These are phyloP conservation scores for Claviceps sp. DNA, from an alignment of 2,329 filamentous ascomycete genomes.

Conservation along the genomic window DNA sequence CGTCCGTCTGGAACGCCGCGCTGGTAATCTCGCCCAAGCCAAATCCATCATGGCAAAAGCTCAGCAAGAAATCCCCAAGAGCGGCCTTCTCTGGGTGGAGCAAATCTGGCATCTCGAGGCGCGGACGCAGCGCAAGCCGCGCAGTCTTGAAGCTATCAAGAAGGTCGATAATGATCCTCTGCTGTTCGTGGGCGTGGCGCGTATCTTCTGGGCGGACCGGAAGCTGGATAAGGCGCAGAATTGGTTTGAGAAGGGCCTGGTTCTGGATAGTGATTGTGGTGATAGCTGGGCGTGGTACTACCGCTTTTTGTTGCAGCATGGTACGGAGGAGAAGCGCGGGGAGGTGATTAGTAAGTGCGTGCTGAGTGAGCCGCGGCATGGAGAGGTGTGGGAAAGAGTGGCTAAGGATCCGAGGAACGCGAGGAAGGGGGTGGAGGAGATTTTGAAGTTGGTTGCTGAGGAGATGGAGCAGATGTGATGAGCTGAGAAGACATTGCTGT, in stretches of 20 bases:
- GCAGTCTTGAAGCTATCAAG: constrained; percentile 88
- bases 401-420: constrained; percentile 79
- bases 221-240: constrained; percentile 85
- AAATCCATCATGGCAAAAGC: constrained; percentile 89
- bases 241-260: constrained; percentile 94
- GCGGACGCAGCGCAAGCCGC: constrained; percentile 82
- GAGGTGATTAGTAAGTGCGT: constrained; percentile 76
- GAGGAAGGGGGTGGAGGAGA: constrained; percentile 60
- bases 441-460: constrained; percentile 64
- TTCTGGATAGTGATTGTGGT: constrained; percentile 73
- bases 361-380: constrained; percentile 76
- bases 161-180: constrained; percentile 87
- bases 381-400: constrained; percentile 79
- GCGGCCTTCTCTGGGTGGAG: constrained; percentile 81
- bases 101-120: constrained; percentile 90
- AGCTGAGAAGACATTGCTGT: neutral
- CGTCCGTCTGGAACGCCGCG: constrained; percentile 82
- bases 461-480: constrained; percentile 16
- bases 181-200: constrained; percentile 80
- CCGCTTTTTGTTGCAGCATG: constrained; percentile 83
- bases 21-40: constrained; percentile 70
- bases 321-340: constrained; percentile 79
- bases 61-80: constrained; percentile 79
- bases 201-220: constrained; percentile 92
- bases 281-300: constrained; percentile 99